Evolutionary conservation across 441 rosid species (phyloP).

Genomic region (Breynia disticha): DNA sequence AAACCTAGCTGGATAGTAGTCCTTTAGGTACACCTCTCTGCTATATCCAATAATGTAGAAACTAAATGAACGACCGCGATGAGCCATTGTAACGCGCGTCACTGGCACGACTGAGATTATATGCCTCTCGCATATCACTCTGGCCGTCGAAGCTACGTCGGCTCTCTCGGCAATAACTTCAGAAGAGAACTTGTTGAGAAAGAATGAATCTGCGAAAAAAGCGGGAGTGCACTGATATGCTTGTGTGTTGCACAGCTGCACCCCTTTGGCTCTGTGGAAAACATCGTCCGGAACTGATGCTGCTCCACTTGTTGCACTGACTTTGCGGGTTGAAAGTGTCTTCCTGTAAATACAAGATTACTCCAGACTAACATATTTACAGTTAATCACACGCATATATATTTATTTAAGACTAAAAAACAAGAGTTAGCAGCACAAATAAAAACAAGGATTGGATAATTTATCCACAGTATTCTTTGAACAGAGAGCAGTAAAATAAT

Average conservation of each 20-base stretch:
- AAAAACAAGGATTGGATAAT: too few relatives aligned
- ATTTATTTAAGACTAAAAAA: too few relatives aligned
- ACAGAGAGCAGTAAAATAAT: neutral
- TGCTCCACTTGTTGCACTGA: slow-evolving; percentile 80
- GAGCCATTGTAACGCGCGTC: slow-evolving; percentile 82
- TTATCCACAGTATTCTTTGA: too few relatives aligned
- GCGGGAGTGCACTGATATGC: slow-evolving; percentile 88
- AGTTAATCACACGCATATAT: too few relatives aligned
- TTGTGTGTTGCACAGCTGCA: slow-evolving; percentile 86
- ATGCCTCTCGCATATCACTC: slow-evolving; percentile 91
- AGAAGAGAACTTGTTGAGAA: slow-evolving; percentile 81
- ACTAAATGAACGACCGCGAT: slow-evolving; percentile 57
- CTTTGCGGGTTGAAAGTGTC: slow-evolving; percentile 72
- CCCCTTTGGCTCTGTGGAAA: slow-evolving; percentile 85
- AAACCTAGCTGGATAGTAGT: slow-evolving; percentile 82
- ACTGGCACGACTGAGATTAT: slow-evolving; percentile 80
- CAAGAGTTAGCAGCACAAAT: too few relatives aligned
- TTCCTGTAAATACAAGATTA: slow-evolving; percentile 35
- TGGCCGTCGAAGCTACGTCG: slow-evolving; percentile 53
- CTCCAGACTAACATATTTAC: too few relatives aligned
- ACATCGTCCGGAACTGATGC: slow-evolving; percentile 92
- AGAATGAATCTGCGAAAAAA: slow-evolving; percentile 83
- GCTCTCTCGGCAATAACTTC: slow-evolving; percentile 81
- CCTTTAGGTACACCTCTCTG: slow-evolving; percentile 87
- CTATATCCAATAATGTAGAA: slow-evolving; percentile 79